These are phyloP conservation scores for Puya raimondii DNA, from an alignment of 176 grass and related monocot genomes.

Conservation along the genomic window DNA sequence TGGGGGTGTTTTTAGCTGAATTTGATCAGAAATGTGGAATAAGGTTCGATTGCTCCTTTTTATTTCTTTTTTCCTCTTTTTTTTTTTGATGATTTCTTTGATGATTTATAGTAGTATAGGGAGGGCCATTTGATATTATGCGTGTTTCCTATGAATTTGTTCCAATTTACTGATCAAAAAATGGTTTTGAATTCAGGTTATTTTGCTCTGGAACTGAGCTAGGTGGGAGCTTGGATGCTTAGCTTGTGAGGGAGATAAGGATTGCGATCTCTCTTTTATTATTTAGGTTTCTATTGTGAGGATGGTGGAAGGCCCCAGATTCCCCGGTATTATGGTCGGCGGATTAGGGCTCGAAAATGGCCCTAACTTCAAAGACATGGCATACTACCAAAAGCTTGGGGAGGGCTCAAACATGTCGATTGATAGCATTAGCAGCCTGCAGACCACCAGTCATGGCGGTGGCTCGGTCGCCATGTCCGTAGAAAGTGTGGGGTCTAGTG, in stretches of 20 bases:
- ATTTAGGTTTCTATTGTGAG: background rate
- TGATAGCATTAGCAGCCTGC: constrained; percentile 54
- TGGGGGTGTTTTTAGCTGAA: background rate
- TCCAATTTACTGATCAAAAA: background rate
- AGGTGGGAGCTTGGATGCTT: background rate
- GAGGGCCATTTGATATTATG: background rate
- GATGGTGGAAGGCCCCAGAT: constrained; percentile 34
- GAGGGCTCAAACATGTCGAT: constrained; percentile 91
- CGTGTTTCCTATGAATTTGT: background rate
- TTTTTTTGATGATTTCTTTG: no score
- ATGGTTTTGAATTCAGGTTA: background rate
- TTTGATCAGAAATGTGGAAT: background rate
- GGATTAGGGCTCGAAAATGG: background rate
- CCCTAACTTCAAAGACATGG: constrained; percentile 27
- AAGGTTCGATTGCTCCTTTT: background rate
- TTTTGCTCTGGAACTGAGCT: background rate
- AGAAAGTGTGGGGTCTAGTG: constrained; percentile 79
- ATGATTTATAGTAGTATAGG: background rate
- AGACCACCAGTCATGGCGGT: constrained; percentile 37
- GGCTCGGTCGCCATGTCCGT: constrained; percentile 74
- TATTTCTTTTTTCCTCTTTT: background rate
- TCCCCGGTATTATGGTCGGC: background rate
- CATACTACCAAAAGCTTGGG: constrained; percentile 66
- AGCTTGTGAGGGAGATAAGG: background rate
- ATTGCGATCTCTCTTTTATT: background rate